Conservation (phyloP, 2,329 filamentous ascomycete species). For the Kalmusia sp. region DNA sequence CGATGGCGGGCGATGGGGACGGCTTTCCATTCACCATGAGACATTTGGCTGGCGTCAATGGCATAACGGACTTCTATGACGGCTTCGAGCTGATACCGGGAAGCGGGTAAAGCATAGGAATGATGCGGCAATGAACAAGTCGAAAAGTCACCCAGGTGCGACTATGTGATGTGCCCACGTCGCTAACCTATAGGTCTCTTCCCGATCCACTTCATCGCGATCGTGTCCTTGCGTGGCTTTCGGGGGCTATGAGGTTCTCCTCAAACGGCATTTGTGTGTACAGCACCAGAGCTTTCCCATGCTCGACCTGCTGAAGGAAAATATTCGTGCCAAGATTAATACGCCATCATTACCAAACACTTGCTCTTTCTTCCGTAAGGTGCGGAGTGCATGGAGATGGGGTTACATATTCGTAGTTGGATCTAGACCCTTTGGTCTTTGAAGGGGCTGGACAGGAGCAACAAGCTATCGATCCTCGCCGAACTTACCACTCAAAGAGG, state of each 20-base stretch:
- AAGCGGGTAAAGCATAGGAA: conserved; percentile 43
- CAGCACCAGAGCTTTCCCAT: conserved; percentile 67
- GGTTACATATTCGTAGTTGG: conserved; percentile 57
- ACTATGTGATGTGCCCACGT: conserved; percentile 14
- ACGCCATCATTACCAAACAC: conserved; percentile 72
- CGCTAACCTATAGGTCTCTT: conserved; percentile 3
- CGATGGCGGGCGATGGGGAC: conserved; percentile 39
- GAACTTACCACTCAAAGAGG: neutral
- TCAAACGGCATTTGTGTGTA: conserved; percentile 73
- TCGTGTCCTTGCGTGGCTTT: conserved; percentile 15
- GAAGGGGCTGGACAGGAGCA: neutral
- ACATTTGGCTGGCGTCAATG: conserved; percentile 51
- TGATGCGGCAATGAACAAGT: conserved; percentile 48
- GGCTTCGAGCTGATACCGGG: conserved; percentile 43
- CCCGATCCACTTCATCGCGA: conserved; percentile 5
- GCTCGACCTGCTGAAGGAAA: conserved; percentile 71
- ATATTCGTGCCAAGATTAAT: conserved; percentile 69
- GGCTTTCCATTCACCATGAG: conserved; percentile 49
- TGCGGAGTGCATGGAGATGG: conserved; percentile 69
- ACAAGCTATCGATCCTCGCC: neutral
- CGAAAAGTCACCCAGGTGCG: conserved; percentile 39
- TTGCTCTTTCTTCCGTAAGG: conserved; percentile 58
- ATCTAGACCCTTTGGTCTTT: conserved; percentile 7
- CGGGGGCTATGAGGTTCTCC: conserved; percentile 21
- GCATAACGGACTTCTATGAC: conserved; percentile 48